These are phyloP conservation scores for Myriosclerotinia curreyana DNA, from an alignment of 2,329 filamentous ascomycete genomes.

Conservation along the genomic window DNA sequence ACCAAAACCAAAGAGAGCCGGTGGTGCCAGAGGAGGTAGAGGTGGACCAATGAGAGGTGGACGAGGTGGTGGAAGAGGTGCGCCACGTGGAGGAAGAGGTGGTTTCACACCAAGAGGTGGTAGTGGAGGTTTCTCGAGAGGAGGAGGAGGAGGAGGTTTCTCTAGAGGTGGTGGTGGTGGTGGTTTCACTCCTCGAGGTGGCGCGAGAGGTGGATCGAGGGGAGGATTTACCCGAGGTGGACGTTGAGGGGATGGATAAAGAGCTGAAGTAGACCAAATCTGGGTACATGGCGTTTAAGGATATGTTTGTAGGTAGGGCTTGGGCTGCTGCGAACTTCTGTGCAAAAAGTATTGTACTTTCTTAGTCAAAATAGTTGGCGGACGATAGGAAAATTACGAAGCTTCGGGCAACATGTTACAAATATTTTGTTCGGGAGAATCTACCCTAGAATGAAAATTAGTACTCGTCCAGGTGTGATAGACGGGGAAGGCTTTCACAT, in stretches of 20 bases:
- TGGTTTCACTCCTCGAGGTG: slow-evolving; percentile 37
- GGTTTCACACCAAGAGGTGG: slow-evolving; percentile 47
- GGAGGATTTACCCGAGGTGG: slow-evolving; percentile 38
- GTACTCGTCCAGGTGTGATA: neutral
- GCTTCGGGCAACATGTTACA: slow-evolving; percentile 16
- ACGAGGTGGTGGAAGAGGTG: slow-evolving; percentile 47
- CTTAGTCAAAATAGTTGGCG: slow-evolving; percentile 13
- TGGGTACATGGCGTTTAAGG: slow-evolving; percentile 23
- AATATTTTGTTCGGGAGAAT: slow-evolving; percentile 1
- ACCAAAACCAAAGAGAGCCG: slow-evolving; percentile 66
- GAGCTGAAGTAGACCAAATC: slow-evolving; percentile 14
- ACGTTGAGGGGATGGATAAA: slow-evolving; percentile 15
- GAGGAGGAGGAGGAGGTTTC: slow-evolving; percentile 36
- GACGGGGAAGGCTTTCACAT: neutral
- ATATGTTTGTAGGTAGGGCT: slow-evolving; percentile 20
- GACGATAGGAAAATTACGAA: slow-evolving; percentile 10
- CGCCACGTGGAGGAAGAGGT: slow-evolving; percentile 48
- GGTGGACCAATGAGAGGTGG: slow-evolving; percentile 46
- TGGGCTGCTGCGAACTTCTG: slow-evolving; percentile 22
- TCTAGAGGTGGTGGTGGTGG: slow-evolving; percentile 39
- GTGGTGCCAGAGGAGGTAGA: slow-evolving; percentile 53
- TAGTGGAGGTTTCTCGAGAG: slow-evolving; percentile 41
- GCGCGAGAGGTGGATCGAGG: slow-evolving; percentile 34
- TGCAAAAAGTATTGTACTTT: slow-evolving; percentile 21
- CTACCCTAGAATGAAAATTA: slow-evolving; percentile 1